These are phyloP conservation scores for Cicer chorassanicum DNA, from an alignment of 306 rosid genomes.

Conservation along the genomic window DNA sequence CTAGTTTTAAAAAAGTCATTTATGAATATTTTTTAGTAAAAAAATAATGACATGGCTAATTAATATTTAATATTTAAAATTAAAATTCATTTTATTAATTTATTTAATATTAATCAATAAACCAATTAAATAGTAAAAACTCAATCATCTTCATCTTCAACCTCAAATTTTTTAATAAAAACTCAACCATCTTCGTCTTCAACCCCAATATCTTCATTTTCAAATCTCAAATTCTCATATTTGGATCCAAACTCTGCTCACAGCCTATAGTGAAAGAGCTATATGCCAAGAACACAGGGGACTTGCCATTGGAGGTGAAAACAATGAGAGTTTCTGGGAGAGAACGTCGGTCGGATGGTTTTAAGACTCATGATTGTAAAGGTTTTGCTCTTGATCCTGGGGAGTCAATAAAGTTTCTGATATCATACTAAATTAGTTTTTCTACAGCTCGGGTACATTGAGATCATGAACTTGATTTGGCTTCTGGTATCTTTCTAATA, in stretches of 20 bases:
- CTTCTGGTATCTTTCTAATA: constrained; percentile 74
- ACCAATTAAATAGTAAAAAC: no score
- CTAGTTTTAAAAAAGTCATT: no score
- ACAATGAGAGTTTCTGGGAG: constrained; percentile 75
- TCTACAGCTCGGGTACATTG: constrained; percentile 67
- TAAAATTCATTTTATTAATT: no score
- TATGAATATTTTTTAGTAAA: no score
- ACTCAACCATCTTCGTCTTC: no score
- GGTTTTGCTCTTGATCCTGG: constrained; percentile 51
- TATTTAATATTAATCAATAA: no score
- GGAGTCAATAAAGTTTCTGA: constrained; percentile 47
- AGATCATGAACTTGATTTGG: constrained; percentile 84
- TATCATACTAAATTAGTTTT: constrained; percentile 79
- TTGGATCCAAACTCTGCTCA: constrained; percentile 50
- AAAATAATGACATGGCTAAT: no score
- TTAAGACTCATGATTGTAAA: constrained; percentile 56
- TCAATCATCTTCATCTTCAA: no score
- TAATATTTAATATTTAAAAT: no score
- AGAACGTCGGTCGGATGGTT: constrained; percentile 85
- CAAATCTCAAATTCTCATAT: no score
- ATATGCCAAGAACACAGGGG: constrained; percentile 87
- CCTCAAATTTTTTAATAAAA: no score
- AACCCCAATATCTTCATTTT: no score
- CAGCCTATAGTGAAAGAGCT: constrained; percentile 65
- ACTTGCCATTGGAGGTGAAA: constrained; percentile 75